These are phyloP conservation scores for Suhomyces anneliseae DNA, from an alignment of 1,139 yeast genomes.

Conservation along the genomic window DNA sequence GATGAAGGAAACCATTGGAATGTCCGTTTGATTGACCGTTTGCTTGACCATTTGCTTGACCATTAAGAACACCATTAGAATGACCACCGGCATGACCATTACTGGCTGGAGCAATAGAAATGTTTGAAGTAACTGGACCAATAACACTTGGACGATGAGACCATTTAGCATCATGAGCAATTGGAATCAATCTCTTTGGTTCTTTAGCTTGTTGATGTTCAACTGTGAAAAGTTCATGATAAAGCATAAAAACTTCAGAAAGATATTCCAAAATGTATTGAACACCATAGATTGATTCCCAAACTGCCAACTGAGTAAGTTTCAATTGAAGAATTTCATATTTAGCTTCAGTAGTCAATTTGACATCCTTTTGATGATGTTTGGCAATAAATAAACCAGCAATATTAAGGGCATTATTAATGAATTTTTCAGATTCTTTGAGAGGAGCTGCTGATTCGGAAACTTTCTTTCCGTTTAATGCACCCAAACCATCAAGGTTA, in stretches of 20 bases:
- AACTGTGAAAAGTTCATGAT: conserved; percentile 52
- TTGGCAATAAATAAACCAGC: conserved; percentile 41
- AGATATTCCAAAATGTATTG: conserved; percentile 63
- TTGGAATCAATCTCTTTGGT: conserved; percentile 5
- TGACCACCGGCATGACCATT: not conserved
- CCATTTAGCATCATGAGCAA: conserved; percentile 32
- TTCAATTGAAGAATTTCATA: conserved; percentile 68
- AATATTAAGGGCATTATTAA: conserved; percentile 44
- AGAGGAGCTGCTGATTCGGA: not conserved
- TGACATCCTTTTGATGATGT: conserved; percentile 29
- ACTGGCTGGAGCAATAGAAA: not conserved
- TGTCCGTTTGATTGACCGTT: not conserved
- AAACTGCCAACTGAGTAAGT: conserved; percentile 70
- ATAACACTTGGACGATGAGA: conserved; percentile 50
- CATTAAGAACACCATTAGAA: not conserved
- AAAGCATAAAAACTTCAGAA: conserved; percentile 65
- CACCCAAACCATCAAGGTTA: not conserved
- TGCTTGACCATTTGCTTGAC: not conserved
- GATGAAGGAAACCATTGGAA: not conserved
- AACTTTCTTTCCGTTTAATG: not conserved
- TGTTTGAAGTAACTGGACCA: conserved; percentile 25
- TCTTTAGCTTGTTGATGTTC: conserved; percentile 18
- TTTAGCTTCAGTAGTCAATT: conserved; percentile 41
- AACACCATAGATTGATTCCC: conserved; percentile 63
- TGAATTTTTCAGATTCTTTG: conserved; percentile 38